A percentile compares a stretch with the other conserved stretches of the same genome.
phyloP scores from a whole-genome alignment of 768 basidiomycete species.

The Amanita molliuscula region DNA sequence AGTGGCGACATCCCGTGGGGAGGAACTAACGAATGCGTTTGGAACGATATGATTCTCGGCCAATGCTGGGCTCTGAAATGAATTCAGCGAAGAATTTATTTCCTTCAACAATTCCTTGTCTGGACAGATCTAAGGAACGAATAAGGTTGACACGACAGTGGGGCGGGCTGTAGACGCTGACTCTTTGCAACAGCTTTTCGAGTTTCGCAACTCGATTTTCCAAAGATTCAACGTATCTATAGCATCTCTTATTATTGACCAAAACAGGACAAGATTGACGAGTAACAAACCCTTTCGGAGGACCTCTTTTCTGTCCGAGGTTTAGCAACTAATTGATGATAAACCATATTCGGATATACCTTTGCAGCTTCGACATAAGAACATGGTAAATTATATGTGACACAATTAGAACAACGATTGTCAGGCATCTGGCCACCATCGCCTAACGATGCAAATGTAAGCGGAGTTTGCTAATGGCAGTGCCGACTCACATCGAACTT shows the following conservation, averaged over 20 bases:
- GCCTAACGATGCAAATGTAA: conserved; percentile 23
- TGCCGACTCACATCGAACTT: conserved; percentile 43
- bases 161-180: conserved; percentile 12
- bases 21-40: background rate
- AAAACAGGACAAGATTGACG: background rate
- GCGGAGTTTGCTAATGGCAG: background rate
- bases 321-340: conserved; percentile 2
- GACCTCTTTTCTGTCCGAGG: conserved; percentile 39
- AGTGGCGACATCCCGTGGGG: conserved; percentile 19
- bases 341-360: conserved; percentile 23
- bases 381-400: conserved; percentile 52
- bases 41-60: conserved; percentile 3
- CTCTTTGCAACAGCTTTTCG: conserved; percentile 42
- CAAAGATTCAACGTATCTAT: conserved; percentile 48
- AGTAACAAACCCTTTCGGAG: conserved; percentile 45
- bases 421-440: conserved; percentile 66
- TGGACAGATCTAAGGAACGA: conserved; percentile 45
- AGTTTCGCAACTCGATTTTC: conserved; percentile 53
- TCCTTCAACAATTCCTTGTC: conserved; percentile 53
- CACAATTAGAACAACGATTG: conserved; percentile 60
- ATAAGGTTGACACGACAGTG: background rate
- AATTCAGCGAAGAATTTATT: conserved; percentile 27
- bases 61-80: conserved; percentile 13
- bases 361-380: conserved; percentile 63
- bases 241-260: background rate